A percentile compares a stretch with the other conserved stretches of the same genome.
These are phyloP conservation scores for Ophiocordyceps robertsii DNA, from an alignment of 2,329 filamentous ascomycete species.

Conservation along the genomic window DNA sequence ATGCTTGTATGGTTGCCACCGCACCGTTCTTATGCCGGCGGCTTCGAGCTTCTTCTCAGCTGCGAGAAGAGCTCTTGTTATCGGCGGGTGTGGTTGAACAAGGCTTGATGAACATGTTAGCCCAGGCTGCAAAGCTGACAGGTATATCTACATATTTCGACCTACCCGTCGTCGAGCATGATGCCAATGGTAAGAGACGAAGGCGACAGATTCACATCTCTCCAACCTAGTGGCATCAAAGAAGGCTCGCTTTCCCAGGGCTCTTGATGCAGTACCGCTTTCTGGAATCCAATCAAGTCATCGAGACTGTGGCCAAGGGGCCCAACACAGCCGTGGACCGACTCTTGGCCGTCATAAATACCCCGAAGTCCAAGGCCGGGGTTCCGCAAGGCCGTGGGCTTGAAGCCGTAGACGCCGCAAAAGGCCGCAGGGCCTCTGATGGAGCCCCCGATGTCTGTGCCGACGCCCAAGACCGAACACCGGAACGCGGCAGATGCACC, in stretches of 20 bases:
- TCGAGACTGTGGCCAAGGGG: not conserved
- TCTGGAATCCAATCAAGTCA: not conserved
- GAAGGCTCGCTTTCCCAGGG: not conserved
- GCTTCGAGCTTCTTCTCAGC: not conserved
- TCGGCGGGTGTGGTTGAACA: not conserved
- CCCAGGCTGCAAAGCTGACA: not conserved
- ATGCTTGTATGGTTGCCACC: not conserved
- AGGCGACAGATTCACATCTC: not conserved
- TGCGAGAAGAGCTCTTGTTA: not conserved
- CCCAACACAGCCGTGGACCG: not conserved
- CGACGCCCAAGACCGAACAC: slow-evolving; percentile 24
- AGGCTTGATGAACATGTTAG: not conserved
- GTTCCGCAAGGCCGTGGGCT: slow-evolving; percentile 9
- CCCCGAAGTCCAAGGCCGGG: not conserved
- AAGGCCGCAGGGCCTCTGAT: slow-evolving; percentile 22
- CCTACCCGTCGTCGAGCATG: not conserved
- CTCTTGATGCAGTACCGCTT: not conserved
- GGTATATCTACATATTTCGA: not conserved
- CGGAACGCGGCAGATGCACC: not conserved
- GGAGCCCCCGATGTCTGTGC: slow-evolving; percentile 28
- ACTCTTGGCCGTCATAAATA: not conserved
- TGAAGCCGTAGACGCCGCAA: slow-evolving; percentile 21
- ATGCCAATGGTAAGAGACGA: not conserved
- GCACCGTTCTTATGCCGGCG: not conserved
- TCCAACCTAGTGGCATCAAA: not conserved